These are phyloP conservation scores for Aspergillus puulaauensis DNA, from an alignment of 2,329 filamentous ascomycete genomes.

Conservation along the genomic window DNA sequence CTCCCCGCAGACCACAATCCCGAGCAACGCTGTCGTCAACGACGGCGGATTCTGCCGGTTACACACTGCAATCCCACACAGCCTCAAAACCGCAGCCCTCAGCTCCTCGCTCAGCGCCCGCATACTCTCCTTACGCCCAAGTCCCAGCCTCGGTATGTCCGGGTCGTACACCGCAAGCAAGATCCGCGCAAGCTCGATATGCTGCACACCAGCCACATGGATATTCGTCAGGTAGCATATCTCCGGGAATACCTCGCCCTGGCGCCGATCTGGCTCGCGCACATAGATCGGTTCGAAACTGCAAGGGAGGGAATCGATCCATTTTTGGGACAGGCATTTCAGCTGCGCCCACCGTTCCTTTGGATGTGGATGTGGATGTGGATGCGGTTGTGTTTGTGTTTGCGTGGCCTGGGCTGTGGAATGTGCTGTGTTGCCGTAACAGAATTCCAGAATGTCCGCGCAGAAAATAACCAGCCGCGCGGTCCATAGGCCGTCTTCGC, in stretches of 20 bases:
- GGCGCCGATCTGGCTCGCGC: slow-evolving; percentile 32
- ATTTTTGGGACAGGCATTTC: slow-evolving; percentile 45
- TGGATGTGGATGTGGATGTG: slow-evolving; percentile 17
- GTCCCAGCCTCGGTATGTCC: slow-evolving; percentile 24
- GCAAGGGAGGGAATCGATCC: slow-evolving; percentile 40
- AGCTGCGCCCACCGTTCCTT: slow-evolving; percentile 16
- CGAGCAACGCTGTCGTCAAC: slow-evolving; percentile 1
- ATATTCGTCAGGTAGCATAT: slow-evolving; percentile 55
- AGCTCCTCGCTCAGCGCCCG: neutral
- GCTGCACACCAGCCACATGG: slow-evolving; percentile 59
- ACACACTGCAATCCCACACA: neutral
- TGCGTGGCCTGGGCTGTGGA: neutral
- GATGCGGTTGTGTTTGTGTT: neutral
- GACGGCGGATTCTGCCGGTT: slow-evolving; percentile 2
- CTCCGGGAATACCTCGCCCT: slow-evolving; percentile 52
- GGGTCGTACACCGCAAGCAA: slow-evolving; percentile 58
- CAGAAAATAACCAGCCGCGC: slow-evolving; percentile 62
- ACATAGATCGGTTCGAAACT: slow-evolving; percentile 59
- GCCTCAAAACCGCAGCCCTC: neutral
- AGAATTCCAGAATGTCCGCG: slow-evolving; percentile 62
- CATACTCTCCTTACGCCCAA: neutral
- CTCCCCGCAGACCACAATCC: slow-evolving; percentile 3
- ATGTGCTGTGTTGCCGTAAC: slow-evolving; percentile 43
- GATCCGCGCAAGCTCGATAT: slow-evolving; percentile 58
- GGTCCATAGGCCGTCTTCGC: slow-evolving; percentile 32